Base-by-base conservation (phyloP, 2,329 filamentous ascomycete genomes). In the Fusarium penzigii region DNA sequence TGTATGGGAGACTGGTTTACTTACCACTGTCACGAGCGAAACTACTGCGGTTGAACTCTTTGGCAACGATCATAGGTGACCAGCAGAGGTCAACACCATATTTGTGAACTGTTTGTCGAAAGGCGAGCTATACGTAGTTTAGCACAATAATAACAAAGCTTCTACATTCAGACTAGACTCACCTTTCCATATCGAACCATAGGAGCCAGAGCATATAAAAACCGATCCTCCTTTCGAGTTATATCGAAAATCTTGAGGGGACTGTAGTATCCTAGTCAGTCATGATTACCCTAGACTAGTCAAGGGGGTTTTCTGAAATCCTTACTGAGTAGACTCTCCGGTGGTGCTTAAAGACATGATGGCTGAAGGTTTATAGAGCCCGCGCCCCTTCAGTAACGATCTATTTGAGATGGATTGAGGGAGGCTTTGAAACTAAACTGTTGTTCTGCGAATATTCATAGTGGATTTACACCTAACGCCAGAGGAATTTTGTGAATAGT, bases 51-150 rank as follows among this genome's bases (percentile, higher is more conserved):
- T 87, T 87, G 67, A 87, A 88, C 65, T 87, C 85, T 63, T 87
- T 87, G 46, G 85, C 84, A 3, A 87, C 73, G 49, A 87, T 83
- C 87, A 89, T 89, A 41, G 87, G 87, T 2, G 86, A 88, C 81
- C 86, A 89, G 58, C 81, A 84, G 7, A 89, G 67, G 66, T 89
- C 86, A 14, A 82, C 81, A 44, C 81, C 82, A 67, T 87, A 89
- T 44, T 81, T 75, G 55, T 84, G 78, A 3, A 86, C 83, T 0
- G 86, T 85, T 60, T 88, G 81, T 44, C 87, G 81, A 65, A 90
- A 89, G 42, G 87, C 86, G 40, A 89, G 78, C 79, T 87, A 57
- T 56, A 63, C 5, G 6, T 25, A 25, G 1, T 29, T 64, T 3
- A 65, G 54, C 2, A 20, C 3, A 29, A 29, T 39, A 2, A 3